Percentiles rank a stretch among this genome's conserved stretches.
Evolutionary conservation across 345 rosid species (phyloP).

Genomic region (Anastatica hierochuntica): DNA sequence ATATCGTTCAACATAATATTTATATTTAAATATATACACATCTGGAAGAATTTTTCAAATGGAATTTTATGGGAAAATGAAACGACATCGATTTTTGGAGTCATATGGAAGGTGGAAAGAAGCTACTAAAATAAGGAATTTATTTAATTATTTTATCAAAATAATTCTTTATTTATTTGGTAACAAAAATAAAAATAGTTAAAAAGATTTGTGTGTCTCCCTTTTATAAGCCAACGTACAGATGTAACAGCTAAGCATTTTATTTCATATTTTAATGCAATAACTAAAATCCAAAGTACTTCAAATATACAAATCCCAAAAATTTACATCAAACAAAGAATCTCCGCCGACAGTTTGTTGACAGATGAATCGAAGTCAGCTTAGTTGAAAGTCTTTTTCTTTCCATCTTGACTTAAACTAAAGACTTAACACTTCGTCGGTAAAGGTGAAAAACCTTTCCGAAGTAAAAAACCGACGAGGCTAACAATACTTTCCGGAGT

Average conservation of each 20-base stretch:
- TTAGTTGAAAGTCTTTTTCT: too few relatives aligned
- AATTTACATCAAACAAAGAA: neutral
- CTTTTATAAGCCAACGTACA: constrained; percentile 30
- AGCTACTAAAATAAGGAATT: constrained; percentile 29
- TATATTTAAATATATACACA: too few relatives aligned
- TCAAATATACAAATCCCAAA: neutral
- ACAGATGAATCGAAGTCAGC: neutral
- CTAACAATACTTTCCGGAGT: too few relatives aligned
- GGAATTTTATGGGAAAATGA: constrained; percentile 17
- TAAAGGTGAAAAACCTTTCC: too few relatives aligned
- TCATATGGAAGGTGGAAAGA: constrained; percentile 52
- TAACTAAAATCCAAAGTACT: constrained; percentile 7
- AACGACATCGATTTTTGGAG: constrained; percentile 32
- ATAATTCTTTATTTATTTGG: neutral
- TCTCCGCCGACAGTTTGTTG: constrained; percentile 28
- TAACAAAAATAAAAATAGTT: constrained; percentile 2
- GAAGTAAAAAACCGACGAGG: too few relatives aligned
- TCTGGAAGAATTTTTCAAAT: constrained; percentile 6
- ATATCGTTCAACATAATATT: too few relatives aligned
- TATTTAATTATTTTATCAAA: neutral
- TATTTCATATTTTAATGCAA: neutral
- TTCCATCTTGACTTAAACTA: too few relatives aligned
- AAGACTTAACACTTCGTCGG: too few relatives aligned
- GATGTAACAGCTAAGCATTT: constrained; percentile 46
- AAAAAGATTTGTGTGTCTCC: constrained; percentile 40